Evolutionary conservation across 1,139 yeast genomes (phyloP), one percentile per base, ranked within the genome.

Genomic region (Scheffersomyces parashehatae): DNA sequence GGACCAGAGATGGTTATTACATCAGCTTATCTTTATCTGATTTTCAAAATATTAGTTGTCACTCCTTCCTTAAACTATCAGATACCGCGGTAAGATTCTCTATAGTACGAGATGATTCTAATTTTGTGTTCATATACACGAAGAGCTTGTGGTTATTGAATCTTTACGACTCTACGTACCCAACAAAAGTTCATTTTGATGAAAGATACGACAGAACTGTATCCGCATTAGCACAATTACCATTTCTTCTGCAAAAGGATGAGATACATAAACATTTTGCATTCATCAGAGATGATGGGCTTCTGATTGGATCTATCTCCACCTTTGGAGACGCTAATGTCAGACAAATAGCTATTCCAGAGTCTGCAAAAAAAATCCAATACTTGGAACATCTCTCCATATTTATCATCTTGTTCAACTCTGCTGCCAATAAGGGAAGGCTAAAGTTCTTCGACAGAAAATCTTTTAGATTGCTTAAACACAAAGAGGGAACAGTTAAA

Each of bases 211-310:
- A 64, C 44, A 56, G 59, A 40, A 48, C 62, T 28, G 48, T 60
- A 15, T 15, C 35, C 5, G 42, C 48, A 4, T 38, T 50, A 40
- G 37, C 44, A 3, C 39, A 39, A 29, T 24, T 45, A 14, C 46
- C 50, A 16, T 33, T 29, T 43, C 31, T 38, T 29, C 6, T 44
- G 40, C 6, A 41, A 13, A 36, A 28, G n/a, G 34, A 37, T n/a
- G 32, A 37, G 14, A 26, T 46, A 4, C 30, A 39, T 3, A 55
- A 56, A 24, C 53, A 56, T 9, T 52, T 73, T 40, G 73, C 72
- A 1, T 58, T 75, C 8, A 56, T 77, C 2, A 60, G 83, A 45
- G 81, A 75, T 39, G 82, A 79, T 49, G 85, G 84, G 0, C 58
- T 82, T 14, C 65, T 71, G 28, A 46, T 73, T 2, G 62, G 74